These are phyloP conservation scores for Kokia cookei DNA, from an alignment of 441 rosid species.

Conservation along the genomic window DNA sequence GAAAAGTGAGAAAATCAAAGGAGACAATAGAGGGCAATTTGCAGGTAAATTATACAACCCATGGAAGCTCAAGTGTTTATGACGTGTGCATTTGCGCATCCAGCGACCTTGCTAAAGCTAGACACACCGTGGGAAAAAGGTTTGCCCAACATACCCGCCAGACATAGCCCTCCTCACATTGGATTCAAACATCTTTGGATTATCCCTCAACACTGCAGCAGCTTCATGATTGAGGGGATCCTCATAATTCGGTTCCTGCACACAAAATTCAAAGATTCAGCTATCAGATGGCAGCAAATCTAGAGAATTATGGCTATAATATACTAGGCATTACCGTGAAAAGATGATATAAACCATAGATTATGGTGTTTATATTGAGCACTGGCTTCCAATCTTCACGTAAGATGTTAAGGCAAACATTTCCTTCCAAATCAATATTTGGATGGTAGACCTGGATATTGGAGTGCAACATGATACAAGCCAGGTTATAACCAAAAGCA, in stretches of 20 bases:
- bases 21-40: constrained; percentile 13
- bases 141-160: constrained; percentile 78
- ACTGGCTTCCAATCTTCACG: constrained; percentile 99
- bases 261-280: background rate
- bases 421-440: constrained; percentile 94
- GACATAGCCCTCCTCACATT: constrained; percentile 82
- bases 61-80: constrained; percentile 11
- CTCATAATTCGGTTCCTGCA: constrained; percentile 82
- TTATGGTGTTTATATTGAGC: constrained; percentile 81
- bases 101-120: constrained; percentile 23
- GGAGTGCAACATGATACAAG: background rate
- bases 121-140: constrained; percentile 68
- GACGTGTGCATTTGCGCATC: constrained; percentile 8
- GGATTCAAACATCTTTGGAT: constrained; percentile 67
- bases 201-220: constrained; percentile 78
- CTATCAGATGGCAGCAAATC: background rate
- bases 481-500: background rate
- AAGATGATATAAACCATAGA: constrained; percentile 87
- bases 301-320: background rate
- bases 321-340: constrained; percentile 53
- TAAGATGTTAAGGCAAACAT: constrained; percentile 82
- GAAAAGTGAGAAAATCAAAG: constrained; percentile 19
- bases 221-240: constrained; percentile 96
- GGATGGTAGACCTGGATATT: constrained; percentile 80
- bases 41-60: constrained; percentile 25